Conservation (phyloP, 805 yeast genomes). For the Kodamaea fukazawae region DNA sequence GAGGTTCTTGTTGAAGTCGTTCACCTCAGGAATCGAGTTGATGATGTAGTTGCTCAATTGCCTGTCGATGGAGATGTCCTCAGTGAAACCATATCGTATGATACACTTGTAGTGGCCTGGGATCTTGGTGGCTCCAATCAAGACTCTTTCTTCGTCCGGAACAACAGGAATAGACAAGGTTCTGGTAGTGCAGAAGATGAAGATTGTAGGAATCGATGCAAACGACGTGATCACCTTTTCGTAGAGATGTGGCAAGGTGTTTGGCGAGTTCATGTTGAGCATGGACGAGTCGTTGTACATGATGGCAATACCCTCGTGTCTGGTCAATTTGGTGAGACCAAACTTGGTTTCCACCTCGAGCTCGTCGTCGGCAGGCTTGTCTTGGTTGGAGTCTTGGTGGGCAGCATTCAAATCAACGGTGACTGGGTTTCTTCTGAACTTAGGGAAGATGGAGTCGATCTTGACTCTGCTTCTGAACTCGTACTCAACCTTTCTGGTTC, state of each 20-base stretch:
- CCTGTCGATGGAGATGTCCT: conserved; percentile 23
- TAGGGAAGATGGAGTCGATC: conserved; percentile 35
- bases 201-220: conserved; percentile 41
- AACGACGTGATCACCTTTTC: conserved; percentile 37
- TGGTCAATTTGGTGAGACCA: conserved; percentile 18
- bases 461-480: conserved; percentile 34
- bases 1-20: conserved; percentile 11
- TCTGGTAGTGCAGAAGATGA: conserved; percentile 43
- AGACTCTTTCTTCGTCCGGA: conserved; percentile 35
- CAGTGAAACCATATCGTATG: conserved; percentile 51
- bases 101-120: conserved; percentile 50
- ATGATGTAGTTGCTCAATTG: conserved; percentile 20
- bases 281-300: conserved; percentile 39
- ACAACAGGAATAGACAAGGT: conserved; percentile 44
- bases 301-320: conserved; percentile 39
- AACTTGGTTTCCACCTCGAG: conserved; percentile 17
- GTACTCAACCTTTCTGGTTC: conserved; percentile 38
- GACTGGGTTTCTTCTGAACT: conserved; percentile 15
- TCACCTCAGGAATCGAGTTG: conserved; percentile 18
- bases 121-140: conserved; percentile 38
- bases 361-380: conserved; percentile 2
- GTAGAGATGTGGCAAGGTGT: conserved; percentile 45
- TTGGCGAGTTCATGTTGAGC: conserved; percentile 39
- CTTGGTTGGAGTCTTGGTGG: background rate
- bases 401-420: conserved; percentile 18